Evolutionary conservation across 768 basidiomycete species (phyloP), one percentile per base, ranked within the genome.

Genomic region (Porphyrellus cyaneotinctus): DNA sequence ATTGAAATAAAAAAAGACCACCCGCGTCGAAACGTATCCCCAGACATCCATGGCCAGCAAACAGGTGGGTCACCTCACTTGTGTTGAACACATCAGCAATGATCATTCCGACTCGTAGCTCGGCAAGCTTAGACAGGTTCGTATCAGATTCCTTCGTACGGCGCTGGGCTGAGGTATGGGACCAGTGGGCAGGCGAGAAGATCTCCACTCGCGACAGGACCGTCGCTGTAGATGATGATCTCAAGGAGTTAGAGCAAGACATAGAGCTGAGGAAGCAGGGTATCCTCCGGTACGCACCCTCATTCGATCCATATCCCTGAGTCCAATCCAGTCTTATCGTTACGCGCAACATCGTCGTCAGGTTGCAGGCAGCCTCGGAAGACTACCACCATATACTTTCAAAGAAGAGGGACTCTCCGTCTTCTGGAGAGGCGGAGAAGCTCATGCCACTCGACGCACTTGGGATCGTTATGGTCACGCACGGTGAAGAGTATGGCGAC

Each of bases 141-240:
- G 77, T 64, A 3, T 28, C 45, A 48, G 15, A 11, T 20, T 35
- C 43, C 28, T 52, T 49, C 45, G 32, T 49, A 33, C 12, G 26
- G 32, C 49, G 39, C 32, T 28, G 9, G 47, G 31, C 48, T 46
- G 61, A 64, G 62, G 71, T 64, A 54, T 18, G 18, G 15, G 11
- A 43, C 17, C 62, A 94, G 88, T 90, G 91, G 88, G 90, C 89
- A 6, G 90, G 88, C 37, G 91, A 95, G 72, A 87, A 89, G 60
- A 91, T 97, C 48, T 84, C 88, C 36, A 79, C 86, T 23, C 81
- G 85, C 57, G 89, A 92, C 66, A 95, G 88, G 77, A 84, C 88
- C 2, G 70, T 80, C 38, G 78, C 87, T 30, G 82, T 87, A 3
- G 86, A 56, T 37, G 56, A 87, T 23, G 91, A 93, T 57, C 88